These are phyloP conservation scores for Alternaria sp. DNA, from an alignment of 2,329 filamentous ascomycete genomes.

Conservation along the genomic window DNA sequence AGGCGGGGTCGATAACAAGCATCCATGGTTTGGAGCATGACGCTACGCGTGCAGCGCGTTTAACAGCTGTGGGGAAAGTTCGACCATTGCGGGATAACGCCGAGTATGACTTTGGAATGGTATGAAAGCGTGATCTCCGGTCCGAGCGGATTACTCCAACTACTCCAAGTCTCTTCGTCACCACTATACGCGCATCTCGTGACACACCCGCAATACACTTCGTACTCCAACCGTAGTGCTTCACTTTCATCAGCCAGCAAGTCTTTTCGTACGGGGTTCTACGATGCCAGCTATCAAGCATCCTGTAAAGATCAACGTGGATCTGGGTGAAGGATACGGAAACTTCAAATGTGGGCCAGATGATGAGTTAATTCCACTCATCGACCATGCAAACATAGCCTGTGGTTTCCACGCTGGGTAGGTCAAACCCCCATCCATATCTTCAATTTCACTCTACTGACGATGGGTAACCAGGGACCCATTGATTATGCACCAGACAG, in stretches of 20 bases:
- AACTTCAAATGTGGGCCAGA: conserved; percentile 62
- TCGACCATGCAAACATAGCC: conserved; percentile 68
- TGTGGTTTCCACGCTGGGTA: conserved; percentile 63
- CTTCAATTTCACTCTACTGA: conserved; percentile 11
- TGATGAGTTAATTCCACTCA: conserved; percentile 65
- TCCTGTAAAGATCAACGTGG: conserved; percentile 61
- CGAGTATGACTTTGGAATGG: background rate
- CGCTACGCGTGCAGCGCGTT: conserved; percentile 15
- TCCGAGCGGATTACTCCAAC: background rate
- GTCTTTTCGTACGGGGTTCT: background rate
- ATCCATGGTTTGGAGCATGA: conserved; percentile 7
- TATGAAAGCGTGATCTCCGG: background rate
- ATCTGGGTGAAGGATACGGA: conserved; percentile 61
- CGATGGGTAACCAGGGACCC: conserved; percentile 54
- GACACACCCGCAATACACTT: background rate
- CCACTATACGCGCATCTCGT: background rate
- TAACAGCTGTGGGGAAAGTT: background rate
- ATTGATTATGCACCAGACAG: conserved; percentile 67
- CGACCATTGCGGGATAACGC: background rate
- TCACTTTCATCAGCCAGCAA: background rate
- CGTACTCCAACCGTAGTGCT: background rate
- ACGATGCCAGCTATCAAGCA: conserved; percentile 58
- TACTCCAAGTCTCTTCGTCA: background rate
- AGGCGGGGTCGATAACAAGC: conserved; percentile 20
- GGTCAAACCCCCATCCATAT: background rate